A percentile compares a stretch with the other conserved stretches of the same genome.
Conservation (phyloP, 441 rosid species). For the Adansonia gregorii region DNA sequence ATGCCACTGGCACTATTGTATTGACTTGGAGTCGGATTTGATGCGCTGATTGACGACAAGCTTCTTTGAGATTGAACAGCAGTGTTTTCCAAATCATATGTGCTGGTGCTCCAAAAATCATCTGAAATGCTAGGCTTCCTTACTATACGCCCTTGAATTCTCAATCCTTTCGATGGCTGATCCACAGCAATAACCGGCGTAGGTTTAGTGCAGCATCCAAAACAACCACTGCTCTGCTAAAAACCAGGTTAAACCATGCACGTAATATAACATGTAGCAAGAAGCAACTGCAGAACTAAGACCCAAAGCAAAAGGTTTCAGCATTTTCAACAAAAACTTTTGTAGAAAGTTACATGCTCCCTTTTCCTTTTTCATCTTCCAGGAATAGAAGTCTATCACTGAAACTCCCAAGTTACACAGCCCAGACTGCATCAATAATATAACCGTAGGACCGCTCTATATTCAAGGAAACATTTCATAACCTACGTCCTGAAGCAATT, state of each 20-base stretch:
- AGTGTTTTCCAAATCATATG: constrained; percentile 51
- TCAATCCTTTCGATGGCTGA: constrained; percentile 60
- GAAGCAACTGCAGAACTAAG: neutral
- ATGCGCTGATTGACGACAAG: constrained; percentile 44
- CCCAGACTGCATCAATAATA: neutral
- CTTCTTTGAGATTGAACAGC: constrained; percentile 51
- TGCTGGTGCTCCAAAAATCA: constrained; percentile 58
- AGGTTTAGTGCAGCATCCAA: constrained; percentile 48
- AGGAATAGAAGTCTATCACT: neutral
- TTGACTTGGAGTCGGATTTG: constrained; percentile 37
- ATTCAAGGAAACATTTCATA: neutral
- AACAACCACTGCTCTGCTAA: constrained; percentile 58
- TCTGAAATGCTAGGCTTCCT: constrained; percentile 49
- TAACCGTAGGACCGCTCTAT: neutral
- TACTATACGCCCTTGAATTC: constrained; percentile 59
- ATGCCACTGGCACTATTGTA: constrained; percentile 34
- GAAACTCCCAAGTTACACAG: neutral
- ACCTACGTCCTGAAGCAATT: neutral
- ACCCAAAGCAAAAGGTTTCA: neutral
- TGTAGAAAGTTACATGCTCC: neutral
- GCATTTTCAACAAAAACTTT: neutral
- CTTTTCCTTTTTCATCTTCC: neutral
- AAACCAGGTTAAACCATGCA: constrained; percentile 38
- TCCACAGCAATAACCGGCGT: constrained; percentile 55
- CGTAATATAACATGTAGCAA: neutral